Evolutionary conservation across 495 filamentous ascomycete species (phyloP), one percentile per base, ranked within the genome.

Genomic region (Penicillium malachiteum): DNA sequence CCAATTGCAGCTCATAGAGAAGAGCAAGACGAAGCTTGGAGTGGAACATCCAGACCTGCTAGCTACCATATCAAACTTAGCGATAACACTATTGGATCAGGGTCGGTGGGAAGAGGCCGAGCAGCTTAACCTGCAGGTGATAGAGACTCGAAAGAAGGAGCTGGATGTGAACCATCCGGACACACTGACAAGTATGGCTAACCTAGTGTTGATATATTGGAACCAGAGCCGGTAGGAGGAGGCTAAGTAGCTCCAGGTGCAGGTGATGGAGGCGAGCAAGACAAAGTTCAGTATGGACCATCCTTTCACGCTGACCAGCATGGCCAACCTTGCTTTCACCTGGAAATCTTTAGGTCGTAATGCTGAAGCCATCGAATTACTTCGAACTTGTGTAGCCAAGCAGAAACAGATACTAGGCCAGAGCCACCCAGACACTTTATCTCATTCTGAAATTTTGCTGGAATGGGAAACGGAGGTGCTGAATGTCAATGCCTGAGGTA

Each of bases 51-150:
- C 51, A 1, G n/a, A 21, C 33, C 46, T 17, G 42, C 33, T 54
- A 35, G 30, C 33, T 13, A 54, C 32, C 40, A 51, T 68, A 58
- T 46, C 30, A 9, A 42, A 14, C 21, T 48, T 72, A n/a, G 60
- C 59, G 12, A 26, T 21, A 34, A 56, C 41, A 6, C 70, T 57
- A 50, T 54, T 26, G 31, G 40, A 10, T 9, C 59, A 68, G 48
- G 43, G 54, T 21, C 66, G 62, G 37, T 71, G 35, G 50, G 46
- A 60, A 26, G 68, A 70, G 54, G 60, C 65, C 16, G 54, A 56
- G 47, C 37, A 56, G 54, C 46, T 56, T 14, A 3, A 45, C 26
- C 13, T 56, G 54, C 45, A 55, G 45, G 45, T 55, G 8, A 55
- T 49, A 21, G 52, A 43, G 35, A 48, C 12, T 5, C 6, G 52